Evolutionary conservation across 2,329 filamentous ascomycete genomes (phyloP), one percentile per base, ranked within the genome.

Genomic region (Trichoderma atroviride): DNA sequence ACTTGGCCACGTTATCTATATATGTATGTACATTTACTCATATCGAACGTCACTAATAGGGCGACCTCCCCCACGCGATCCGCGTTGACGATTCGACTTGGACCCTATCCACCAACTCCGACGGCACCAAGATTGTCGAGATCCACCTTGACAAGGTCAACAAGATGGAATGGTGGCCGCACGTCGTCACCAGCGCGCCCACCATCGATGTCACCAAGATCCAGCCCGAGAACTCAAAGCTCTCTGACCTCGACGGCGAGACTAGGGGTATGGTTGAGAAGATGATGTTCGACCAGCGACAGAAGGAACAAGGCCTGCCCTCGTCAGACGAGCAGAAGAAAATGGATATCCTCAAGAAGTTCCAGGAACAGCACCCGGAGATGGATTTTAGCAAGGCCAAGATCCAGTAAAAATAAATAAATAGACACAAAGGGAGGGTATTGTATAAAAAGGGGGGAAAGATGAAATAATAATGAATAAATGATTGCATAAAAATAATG

Each of bases 281-380:
- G 88, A 99, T 99, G 96, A 99, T 99, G 96, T 99, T 88, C 77
- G 96, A 99, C 83, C 96, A 99, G 86, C 87, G 92, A 74, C 94
- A 98, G 84, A 99, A 99, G 88, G 94, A 98, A 84, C 84, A 87
- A 81, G 96, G 96, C 5, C 87, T 91, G 80, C 93, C 94, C 58
- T 94, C 91, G 14, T 97, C 93, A 73, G 96, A 98, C 74, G 96
- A 99, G 84, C 90, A 97, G 86, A 93, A 94, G 86, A 98, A 98
- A 87, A 82, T 89, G 78, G 95, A 99, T 68, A 91, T 99, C 75
- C 83, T 99, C 78, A 92, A 92, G 83, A 93, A 96, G 84, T 98
- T 99, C 83, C 91, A 97, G 87, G 85, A 84, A 62, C 89, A 97
- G 80, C 88, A 90, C 74, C 88, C 88, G 0, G 89, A 91, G 82